Evolutionary conservation across 73 alveolate genomes (phyloP).

Genomic region (Blepharisma japonicum): DNA sequence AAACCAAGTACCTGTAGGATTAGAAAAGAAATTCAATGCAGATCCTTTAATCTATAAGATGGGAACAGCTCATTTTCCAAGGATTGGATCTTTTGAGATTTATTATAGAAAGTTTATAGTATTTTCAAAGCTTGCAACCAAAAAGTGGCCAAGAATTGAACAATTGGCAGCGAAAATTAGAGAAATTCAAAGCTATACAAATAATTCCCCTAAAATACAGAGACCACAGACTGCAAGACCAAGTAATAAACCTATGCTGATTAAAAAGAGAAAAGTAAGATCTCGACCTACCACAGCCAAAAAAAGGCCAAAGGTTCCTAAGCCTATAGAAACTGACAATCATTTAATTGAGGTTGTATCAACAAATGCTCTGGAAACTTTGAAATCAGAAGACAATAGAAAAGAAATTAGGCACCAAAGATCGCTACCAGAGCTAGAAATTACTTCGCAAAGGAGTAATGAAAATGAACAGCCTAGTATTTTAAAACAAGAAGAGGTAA

Average conservation of each 20-base stretch:
- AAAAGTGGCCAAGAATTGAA: slow-evolving; percentile 43
- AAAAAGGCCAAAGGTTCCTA: neutral
- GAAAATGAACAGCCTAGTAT: neutral
- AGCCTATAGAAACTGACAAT: neutral
- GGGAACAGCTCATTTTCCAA: slow-evolving; percentile 33
- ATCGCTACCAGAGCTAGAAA: neutral
- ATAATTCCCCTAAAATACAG: neutral
- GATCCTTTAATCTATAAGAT: slow-evolving; percentile 9
- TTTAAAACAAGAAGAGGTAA: too few relatives aligned
- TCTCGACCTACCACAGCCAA: neutral
- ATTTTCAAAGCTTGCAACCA: slow-evolving; percentile 45
- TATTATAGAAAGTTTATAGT: slow-evolving; percentile 28
- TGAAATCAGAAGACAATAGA: neutral
- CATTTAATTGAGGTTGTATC: neutral
- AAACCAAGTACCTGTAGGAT: slow-evolving; percentile 39
- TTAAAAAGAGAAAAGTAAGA: neutral
- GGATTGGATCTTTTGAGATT: slow-evolving; percentile 58
- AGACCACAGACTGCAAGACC: neutral
- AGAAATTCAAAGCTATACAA: neutral
- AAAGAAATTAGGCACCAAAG: neutral
- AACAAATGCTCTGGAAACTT: neutral
- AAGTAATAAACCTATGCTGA: neutral
- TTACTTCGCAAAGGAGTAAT: neutral
- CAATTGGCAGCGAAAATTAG: neutral
- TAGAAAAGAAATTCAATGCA: neutral